A percentile compares a stretch with the other conserved stretches of the same genome.
phyloP scores from a whole-genome alignment of 106 monocot species.

The Acorus gramineus region DNA sequence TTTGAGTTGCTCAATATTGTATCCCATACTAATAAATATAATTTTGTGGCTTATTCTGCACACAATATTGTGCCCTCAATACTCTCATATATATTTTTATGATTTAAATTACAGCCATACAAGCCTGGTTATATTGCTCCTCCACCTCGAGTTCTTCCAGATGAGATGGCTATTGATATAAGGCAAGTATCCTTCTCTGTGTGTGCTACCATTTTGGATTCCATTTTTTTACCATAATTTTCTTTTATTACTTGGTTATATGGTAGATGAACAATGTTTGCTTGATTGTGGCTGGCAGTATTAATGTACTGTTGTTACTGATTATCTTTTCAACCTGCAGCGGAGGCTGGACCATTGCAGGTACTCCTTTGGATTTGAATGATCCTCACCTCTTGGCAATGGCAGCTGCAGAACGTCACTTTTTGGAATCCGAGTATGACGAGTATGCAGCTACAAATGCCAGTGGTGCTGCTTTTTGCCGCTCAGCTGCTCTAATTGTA shows the following conservation, averaged over 20 bases:
- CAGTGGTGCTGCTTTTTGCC: constrained; percentile 77
- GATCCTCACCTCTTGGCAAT: constrained; percentile 70
- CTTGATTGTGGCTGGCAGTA: too few relatives aligned
- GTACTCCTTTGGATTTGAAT: constrained; percentile 49
- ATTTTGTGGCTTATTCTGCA: too few relatives aligned
- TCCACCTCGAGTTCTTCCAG: constrained; percentile 32
- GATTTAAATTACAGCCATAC: constrained; percentile 42
- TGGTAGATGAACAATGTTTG: neutral
- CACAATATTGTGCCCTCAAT: too few relatives aligned
- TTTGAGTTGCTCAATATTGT: too few relatives aligned
- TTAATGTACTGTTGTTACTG: neutral
- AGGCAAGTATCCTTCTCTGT: constrained; percentile 25
- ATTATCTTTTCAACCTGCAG: constrained; percentile 9
- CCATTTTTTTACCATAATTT: neutral
- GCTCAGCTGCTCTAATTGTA: constrained; percentile 71
- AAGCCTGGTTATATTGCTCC: constrained; percentile 63
- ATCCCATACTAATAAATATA: too few relatives aligned
- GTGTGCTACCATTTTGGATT: neutral
- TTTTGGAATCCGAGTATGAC: constrained; percentile 83
- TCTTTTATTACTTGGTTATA: neutral
- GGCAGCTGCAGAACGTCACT: constrained; percentile 57
- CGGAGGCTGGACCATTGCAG: constrained; percentile 65
- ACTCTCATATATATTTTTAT: neutral
- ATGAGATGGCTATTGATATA: constrained; percentile 72
- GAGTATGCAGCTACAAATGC: constrained; percentile 75